A percentile compares a stretch with the other conserved stretches of the same genome.
Conservation (phyloP, 441 rosid genomes). For the Adansonia gregorii region DNA sequence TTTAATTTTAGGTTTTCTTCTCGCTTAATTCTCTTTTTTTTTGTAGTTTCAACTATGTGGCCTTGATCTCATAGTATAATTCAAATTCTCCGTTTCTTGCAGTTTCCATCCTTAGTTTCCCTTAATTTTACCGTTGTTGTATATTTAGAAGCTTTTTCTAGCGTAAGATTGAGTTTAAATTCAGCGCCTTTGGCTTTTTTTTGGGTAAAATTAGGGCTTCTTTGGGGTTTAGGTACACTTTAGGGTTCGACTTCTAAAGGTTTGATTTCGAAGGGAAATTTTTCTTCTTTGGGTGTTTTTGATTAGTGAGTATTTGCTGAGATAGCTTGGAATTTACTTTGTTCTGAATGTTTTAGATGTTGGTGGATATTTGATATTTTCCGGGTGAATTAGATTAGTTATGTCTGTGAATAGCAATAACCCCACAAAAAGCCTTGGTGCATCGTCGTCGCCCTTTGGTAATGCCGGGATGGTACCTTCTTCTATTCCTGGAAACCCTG, state of each 20-base stretch:
- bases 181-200: neutral
- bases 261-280: conserved; percentile 20
- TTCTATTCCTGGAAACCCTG: conserved; percentile 55
- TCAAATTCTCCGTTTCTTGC: conserved; percentile 24
- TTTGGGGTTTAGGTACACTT: neutral
- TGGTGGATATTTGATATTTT: conserved; percentile 15
- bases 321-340: neutral
- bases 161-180: neutral
- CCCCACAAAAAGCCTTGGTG: conserved; percentile 62
- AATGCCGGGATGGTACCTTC: conserved; percentile 67
- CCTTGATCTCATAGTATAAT: neutral
- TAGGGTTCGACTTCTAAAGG: conserved; percentile 16
- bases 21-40: neutral
- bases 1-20: neutral
- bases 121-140: neutral
- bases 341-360: conserved; percentile 21
- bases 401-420: conserved; percentile 71
- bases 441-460: conserved; percentile 68
- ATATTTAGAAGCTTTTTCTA: neutral
- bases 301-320: conserved; percentile 2
- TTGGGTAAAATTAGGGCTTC: conserved; percentile 2
- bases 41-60: neutral
- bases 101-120: neutral
- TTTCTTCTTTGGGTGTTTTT: conserved; percentile 11
- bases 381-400: conserved; percentile 20